These are phyloP conservation scores for Magnaporthiopsis incrustans DNA, from an alignment of 2,329 filamentous ascomycete species.

Conservation along the genomic window DNA sequence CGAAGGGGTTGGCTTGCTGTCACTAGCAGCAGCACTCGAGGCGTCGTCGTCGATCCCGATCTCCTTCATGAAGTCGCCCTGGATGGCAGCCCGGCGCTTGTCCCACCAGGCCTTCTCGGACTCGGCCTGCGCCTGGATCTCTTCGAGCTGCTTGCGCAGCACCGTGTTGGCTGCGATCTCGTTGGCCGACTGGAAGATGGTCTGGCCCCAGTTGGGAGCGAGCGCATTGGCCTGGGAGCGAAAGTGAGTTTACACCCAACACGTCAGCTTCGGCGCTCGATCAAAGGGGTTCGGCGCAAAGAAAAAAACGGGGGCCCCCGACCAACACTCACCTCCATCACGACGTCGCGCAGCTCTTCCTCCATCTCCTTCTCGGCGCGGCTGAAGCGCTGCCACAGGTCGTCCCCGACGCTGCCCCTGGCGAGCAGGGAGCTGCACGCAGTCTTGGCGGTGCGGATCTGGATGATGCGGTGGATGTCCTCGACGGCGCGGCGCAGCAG, in stretches of 20 bases:
- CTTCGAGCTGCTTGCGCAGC: conserved; percentile 65
- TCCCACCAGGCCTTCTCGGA: conserved; percentile 91
- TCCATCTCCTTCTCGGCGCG: conserved; percentile 97
- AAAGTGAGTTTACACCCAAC: not conserved
- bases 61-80: conserved; percentile 76
- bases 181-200: conserved; percentile 95
- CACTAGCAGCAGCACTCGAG: conserved; percentile 21
- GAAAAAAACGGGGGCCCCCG: not conserved
- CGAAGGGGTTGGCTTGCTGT: conserved; percentile 26
- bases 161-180: conserved; percentile 84
- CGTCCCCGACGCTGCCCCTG: conserved; percentile 88
- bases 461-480: conserved; percentile 85
- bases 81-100: conserved; percentile 65
- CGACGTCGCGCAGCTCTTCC: conserved; percentile 88
- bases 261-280: not conserved
- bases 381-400: conserved; percentile 87
- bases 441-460: conserved; percentile 81
- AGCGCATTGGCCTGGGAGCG: conserved; percentile 74
- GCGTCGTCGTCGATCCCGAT: conserved; percentile 56
- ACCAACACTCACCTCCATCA: conserved; percentile 62
- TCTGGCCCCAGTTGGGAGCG: conserved; percentile 79
- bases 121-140: conserved; percentile 62
- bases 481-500: conserved; percentile 83
- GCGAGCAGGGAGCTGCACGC: conserved; percentile 77
- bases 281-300: not conserved